Evolutionary conservation across 2,329 filamentous ascomycete genomes (phyloP).

Genomic region (Fusarium sp.): DNA sequence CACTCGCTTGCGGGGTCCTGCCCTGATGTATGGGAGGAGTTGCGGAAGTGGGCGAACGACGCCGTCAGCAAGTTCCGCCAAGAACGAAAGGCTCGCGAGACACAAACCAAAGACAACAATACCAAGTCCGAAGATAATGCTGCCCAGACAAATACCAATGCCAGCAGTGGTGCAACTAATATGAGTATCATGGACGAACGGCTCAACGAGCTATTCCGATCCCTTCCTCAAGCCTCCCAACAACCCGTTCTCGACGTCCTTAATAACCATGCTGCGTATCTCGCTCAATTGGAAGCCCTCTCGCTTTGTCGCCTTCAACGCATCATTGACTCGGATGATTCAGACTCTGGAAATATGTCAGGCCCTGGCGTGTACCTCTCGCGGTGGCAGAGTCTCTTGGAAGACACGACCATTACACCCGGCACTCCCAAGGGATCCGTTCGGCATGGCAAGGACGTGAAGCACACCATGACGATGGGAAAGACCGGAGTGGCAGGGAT

Average conservation of each 20-base stretch:
- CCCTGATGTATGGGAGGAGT: conserved; percentile 74
- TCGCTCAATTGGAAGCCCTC: conserved; percentile 67
- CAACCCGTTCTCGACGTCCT: conserved; percentile 65
- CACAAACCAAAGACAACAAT: background rate
- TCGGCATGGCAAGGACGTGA: conserved; percentile 69
- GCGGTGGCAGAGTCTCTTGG: conserved; percentile 80
- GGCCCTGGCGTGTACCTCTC: conserved; percentile 82
- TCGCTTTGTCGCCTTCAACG: conserved; percentile 70
- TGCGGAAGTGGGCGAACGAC: conserved; percentile 73
- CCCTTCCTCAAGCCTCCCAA: conserved; percentile 65
- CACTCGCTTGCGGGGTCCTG: conserved; percentile 79
- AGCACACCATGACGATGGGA: conserved; percentile 58
- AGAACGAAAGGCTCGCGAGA: conserved; percentile 19
- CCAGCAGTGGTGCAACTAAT: conserved; percentile 22
- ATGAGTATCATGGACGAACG: conserved; percentile 57
- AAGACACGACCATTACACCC: conserved; percentile 79
- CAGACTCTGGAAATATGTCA: conserved; percentile 56
- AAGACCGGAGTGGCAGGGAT: conserved; percentile 58
- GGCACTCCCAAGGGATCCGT: conserved; percentile 66
- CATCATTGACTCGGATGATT: conserved; percentile 64
- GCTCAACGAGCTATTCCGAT: conserved; percentile 60
- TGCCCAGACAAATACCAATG: background rate
- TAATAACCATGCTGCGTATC: conserved; percentile 74
- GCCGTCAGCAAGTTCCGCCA: conserved; percentile 70
- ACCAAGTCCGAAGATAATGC: background rate